phyloP scores from a whole-genome alignment of 2,329 filamentous ascomycete genomes.

The Fonsecaea pugnacius region DNA sequence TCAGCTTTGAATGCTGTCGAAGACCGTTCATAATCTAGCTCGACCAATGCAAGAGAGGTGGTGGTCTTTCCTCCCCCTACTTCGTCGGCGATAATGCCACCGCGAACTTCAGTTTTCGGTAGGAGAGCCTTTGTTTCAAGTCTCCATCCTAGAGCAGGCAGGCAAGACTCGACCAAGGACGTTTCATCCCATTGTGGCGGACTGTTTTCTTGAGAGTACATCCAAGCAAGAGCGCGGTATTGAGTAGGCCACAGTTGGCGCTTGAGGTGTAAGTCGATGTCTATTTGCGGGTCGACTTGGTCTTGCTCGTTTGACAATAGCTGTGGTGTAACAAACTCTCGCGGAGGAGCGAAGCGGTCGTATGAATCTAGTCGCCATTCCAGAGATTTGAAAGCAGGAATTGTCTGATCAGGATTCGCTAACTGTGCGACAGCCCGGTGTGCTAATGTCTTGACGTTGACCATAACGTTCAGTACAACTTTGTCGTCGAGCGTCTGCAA shows the following conservation, averaged over 20 bases:
- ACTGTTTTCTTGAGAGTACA: conserved; percentile 58
- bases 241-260: conserved; percentile 58
- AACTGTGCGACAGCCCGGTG: conserved; percentile 51
- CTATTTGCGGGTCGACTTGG: background rate
- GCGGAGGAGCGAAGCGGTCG: conserved; percentile 17
- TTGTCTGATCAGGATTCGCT: conserved; percentile 8
- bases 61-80: conserved; percentile 72
- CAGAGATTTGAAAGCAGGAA: conserved; percentile 22
- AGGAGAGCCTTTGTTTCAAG: conserved; percentile 56
- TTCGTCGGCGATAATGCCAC: conserved; percentile 67
- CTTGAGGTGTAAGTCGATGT: conserved; percentile 1
- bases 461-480: conserved; percentile 39
- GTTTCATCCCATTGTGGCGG: conserved; percentile 53
- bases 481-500: conserved; percentile 34
- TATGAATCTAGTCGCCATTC: conserved; percentile 35
- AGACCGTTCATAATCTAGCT: conserved; percentile 40
- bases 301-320: conserved; percentile 19
- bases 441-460: conserved; percentile 49
- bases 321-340: conserved; percentile 15
- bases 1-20: conserved; percentile 1
- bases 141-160: conserved; percentile 60
- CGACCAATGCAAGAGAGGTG: conserved; percentile 61
- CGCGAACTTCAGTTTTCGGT: conserved; percentile 48
- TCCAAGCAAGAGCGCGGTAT: conserved; percentile 62
- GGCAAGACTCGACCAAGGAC: conserved; percentile 61